phyloP scores from a whole-genome alignment of 1,284 basidiomycete species.

The Ustilago vetiveriae region DNA sequence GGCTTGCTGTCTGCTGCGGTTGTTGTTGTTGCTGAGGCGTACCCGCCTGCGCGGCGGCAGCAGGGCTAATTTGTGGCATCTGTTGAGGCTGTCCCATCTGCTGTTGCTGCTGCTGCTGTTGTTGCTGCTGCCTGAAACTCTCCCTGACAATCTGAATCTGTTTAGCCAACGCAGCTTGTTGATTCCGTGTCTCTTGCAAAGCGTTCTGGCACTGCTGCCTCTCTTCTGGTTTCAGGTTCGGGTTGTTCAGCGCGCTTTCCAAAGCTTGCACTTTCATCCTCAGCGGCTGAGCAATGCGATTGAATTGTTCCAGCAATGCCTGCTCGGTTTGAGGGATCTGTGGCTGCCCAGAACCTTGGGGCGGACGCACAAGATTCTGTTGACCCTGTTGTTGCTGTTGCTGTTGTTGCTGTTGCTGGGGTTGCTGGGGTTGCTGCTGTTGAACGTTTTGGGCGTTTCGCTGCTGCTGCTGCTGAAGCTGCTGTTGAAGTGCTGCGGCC shows the following conservation, averaged over 20 bases:
- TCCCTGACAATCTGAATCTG: constrained; percentile 57
- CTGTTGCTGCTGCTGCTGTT: constrained; percentile 26
- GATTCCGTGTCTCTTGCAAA: constrained; percentile 51
- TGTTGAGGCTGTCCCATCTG: constrained; percentile 13
- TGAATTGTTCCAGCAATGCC: constrained; percentile 56
- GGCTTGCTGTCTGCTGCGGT: constrained; percentile 19
- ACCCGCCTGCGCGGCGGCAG: constrained; percentile 7
- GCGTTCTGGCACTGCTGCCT: constrained; percentile 55
- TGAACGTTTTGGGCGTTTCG: constrained; percentile 8
- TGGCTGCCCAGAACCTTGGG: constrained; percentile 23
- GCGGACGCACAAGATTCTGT: constrained; percentile 15
- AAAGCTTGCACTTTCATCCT: constrained; percentile 53
- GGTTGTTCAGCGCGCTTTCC: constrained; percentile 48
- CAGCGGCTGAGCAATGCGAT: constrained; percentile 55
- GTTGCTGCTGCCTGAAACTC: constrained; percentile 52
- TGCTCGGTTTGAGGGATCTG: constrained; percentile 53
- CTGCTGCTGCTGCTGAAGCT: constrained; percentile 19
- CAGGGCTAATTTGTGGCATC: constrained; percentile 16
- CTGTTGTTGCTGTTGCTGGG: constrained; percentile 13
- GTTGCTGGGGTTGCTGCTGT: constrained; percentile 22
- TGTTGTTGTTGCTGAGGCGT: constrained; percentile 14
- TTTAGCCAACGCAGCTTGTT: constrained; percentile 55
- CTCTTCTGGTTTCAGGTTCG: constrained; percentile 52
- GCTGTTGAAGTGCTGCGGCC: constrained; percentile 23
- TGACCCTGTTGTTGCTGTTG: constrained; percentile 22